These are phyloP conservation scores for Xerocomus nothofagi DNA, from an alignment of 1,284 basidiomycete species.

Conservation along the genomic window DNA sequence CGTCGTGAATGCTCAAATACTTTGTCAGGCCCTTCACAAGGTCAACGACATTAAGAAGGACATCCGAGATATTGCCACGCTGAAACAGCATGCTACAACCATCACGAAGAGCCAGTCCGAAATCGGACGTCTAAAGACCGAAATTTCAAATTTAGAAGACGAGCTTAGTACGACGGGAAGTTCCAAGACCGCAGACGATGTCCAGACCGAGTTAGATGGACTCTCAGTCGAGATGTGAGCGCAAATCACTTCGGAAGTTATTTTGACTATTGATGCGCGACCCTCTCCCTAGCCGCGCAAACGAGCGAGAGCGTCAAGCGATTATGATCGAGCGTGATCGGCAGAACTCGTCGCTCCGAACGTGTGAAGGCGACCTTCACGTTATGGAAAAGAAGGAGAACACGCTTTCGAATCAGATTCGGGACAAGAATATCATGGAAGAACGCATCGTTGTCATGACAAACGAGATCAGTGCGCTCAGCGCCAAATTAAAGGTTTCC, in stretches of 20 bases:
- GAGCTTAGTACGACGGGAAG: conserved; percentile 73
- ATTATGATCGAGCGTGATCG: conserved; percentile 68
- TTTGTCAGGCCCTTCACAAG: conserved; percentile 48
- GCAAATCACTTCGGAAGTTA: not conserved
- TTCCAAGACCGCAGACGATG: conserved; percentile 80
- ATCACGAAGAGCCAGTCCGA: conserved; percentile 69
- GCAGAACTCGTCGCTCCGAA: conserved; percentile 55
- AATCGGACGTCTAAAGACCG: conserved; percentile 60
- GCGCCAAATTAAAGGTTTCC: conserved; percentile 45
- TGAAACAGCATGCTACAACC: conserved; percentile 67
- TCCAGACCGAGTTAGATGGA: conserved; percentile 72
- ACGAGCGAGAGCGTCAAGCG: conserved; percentile 66
- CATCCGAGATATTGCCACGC: conserved; percentile 59
- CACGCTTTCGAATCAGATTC: conserved; percentile 60
- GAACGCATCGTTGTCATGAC: conserved; percentile 61
- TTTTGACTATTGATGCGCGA: not conserved
- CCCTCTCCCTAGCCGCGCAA: conserved; percentile 51
- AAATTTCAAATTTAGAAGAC: conserved; percentile 66
- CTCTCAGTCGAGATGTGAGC: conserved; percentile 68
- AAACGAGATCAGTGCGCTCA: conserved; percentile 51
- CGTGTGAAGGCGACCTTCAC: conserved; percentile 58
- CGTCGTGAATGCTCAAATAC: not conserved
- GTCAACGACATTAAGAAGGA: conserved; percentile 51
- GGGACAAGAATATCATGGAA: conserved; percentile 64
- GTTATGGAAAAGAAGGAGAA: conserved; percentile 63